These are phyloP conservation scores for Fagus crenata DNA, from an alignment of 306 rosid genomes.

Conservation along the genomic window DNA sequence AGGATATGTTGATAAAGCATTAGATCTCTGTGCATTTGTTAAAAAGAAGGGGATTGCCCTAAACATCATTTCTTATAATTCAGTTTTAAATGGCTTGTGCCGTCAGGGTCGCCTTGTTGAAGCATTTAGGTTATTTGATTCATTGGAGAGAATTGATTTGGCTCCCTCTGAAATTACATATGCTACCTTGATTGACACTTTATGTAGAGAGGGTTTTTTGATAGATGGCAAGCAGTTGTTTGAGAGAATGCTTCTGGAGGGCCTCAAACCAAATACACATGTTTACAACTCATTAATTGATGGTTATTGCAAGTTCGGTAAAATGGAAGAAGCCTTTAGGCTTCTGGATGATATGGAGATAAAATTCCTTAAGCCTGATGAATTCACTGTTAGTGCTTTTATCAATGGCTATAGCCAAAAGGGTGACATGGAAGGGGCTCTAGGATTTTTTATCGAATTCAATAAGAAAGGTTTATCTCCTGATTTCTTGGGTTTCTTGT, in stretches of 20 bases:
- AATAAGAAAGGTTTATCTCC: constrained; percentile 52
- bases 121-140: constrained; percentile 82
- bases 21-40: constrained; percentile 60
- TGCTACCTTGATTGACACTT: constrained; percentile 63
- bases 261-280: constrained; percentile 67
- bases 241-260: constrained; percentile 58
- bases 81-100: constrained; percentile 68
- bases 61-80: constrained; percentile 66
- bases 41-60: constrained; percentile 53
- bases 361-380: constrained; percentile 52
- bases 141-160: constrained; percentile 64
- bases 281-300: constrained; percentile 74
- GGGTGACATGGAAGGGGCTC: constrained; percentile 87
- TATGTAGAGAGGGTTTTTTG: constrained; percentile 71
- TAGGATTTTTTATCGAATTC: constrained; percentile 54
- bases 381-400: constrained; percentile 63
- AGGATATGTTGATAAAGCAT: constrained; percentile 66
- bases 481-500: constrained; percentile 83
- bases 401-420: constrained; percentile 68
- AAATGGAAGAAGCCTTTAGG: constrained; percentile 58
- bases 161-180: constrained; percentile 71
- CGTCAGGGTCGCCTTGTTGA: constrained; percentile 68
- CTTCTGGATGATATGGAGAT: constrained; percentile 52
- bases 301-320: constrained; percentile 58
- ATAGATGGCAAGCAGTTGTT: constrained; percentile 65